Base-by-base conservation (phyloP, 169 alveolate genomes). In the Eimeria falciformis region DNA sequence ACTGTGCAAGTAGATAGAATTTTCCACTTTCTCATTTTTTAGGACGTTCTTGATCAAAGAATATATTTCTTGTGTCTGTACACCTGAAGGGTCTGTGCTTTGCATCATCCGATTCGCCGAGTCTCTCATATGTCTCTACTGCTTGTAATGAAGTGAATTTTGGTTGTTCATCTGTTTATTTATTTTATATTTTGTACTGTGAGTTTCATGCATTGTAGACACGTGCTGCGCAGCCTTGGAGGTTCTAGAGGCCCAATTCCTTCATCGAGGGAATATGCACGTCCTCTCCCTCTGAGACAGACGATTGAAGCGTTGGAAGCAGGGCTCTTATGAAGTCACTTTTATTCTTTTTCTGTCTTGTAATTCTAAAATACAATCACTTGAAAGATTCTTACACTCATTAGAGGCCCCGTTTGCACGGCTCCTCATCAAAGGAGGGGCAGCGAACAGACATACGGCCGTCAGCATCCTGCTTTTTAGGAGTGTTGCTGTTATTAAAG, bases 261-360 rank as follows among this genome's bases (percentile, higher is more conserved):
- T 2, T 69, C 82, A 2, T 69, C 82, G 1, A 37, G 82, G 25
- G 82, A 69, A 21, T 69, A 33, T 37, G 4, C 82, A 4, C 55
- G 37, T 23, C 82, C 82, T 5, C 17, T 69, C 27, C 82, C 82
- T 5, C 23, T 69, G 43, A 27, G 82, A 37, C 82, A 69, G 23
- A 69, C 82, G 43, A 69, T 69, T 33, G 82, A 69, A 21, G 82
- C 82, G 9, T 69, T 69, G 43, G 82, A 69, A 69, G 82, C 82
- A 1, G 82, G 37, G 55, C 79, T 68, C 14, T 14, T 50, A 7
- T 50, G 62, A 50, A n/a, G n/a, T n/a, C n/a, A n/a, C n/a, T n/a
- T n/a, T n/a, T n/a, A n/a, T n/a, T n/a, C n/a, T n/a, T 50, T 14
- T 50, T 50, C n/a, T 14, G 14, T 50, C 7, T 50, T 50, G 7